Conservation (phyloP, 2,329 filamentous ascomycete species). For the Phaeoacremonium minimum region DNA sequence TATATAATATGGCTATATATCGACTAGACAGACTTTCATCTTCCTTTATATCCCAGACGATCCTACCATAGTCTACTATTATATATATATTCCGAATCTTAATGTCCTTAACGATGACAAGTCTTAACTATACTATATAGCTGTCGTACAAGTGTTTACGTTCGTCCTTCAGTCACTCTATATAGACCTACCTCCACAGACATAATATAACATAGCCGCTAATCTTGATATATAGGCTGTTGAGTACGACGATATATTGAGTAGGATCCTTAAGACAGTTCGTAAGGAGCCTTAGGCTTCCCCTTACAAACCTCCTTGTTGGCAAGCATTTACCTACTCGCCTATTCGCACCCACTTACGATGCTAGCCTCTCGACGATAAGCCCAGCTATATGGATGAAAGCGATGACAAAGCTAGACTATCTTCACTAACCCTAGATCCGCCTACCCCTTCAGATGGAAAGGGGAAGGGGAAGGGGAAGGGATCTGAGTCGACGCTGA, state of each 20-base stretch:
- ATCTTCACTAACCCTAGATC: constrained; percentile 11
- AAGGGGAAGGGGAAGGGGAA: constrained; percentile 5
- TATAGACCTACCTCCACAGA: constrained; percentile 16
- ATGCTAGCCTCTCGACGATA: constrained; percentile 9
- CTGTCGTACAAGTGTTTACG: constrained; percentile 30
- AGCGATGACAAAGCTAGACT: constrained; percentile 11
- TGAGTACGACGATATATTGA: constrained; percentile 24
- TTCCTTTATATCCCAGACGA: constrained; percentile 28
- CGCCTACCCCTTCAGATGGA: constrained; percentile 6
- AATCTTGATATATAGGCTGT: constrained; percentile 25
- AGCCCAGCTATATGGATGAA: constrained; percentile 4
- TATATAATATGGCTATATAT: constrained; percentile 28
- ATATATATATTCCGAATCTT: constrained; percentile 23
- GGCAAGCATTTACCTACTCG: constrained; percentile 21
- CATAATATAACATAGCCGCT: constrained; percentile 23
- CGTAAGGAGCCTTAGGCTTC: constrained; percentile 14
- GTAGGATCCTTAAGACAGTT: constrained; percentile 15
- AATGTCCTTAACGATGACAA: constrained; percentile 27
- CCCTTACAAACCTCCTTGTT: constrained; percentile 19
- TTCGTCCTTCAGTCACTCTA: constrained; percentile 28
- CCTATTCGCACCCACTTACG: constrained; percentile 21
- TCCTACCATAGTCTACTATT: constrained; percentile 25
- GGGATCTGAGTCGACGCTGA: too few species aligned
- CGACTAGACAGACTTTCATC: constrained; percentile 24
- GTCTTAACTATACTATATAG: constrained; percentile 26